Conservation (phyloP, 2,329 filamentous ascomycete species). For the Calonectria hawksworthii region DNA sequence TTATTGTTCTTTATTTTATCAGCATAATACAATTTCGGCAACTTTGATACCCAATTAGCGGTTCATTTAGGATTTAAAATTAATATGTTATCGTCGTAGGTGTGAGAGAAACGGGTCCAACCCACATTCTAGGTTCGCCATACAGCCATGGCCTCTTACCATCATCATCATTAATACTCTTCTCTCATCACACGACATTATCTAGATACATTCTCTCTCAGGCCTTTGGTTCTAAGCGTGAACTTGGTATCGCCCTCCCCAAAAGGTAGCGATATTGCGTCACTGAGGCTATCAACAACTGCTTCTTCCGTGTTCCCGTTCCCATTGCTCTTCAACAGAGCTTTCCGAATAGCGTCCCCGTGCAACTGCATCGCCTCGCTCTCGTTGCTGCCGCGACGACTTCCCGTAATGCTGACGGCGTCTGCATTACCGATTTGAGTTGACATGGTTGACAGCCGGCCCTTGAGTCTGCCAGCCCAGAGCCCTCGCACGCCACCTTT, state of each 20-base stretch:
- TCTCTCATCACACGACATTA: constrained; percentile 12
- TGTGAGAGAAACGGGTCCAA: neutral
- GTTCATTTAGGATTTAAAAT: neutral
- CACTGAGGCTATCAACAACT: constrained; percentile 33
- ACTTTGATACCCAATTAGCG: constrained; percentile 1
- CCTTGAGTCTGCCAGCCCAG: constrained; percentile 63
- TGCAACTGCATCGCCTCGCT: constrained; percentile 57
- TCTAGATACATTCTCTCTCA: constrained; percentile 63
- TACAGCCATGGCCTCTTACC: neutral
- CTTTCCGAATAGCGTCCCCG: constrained; percentile 58
- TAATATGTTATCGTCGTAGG: neutral
- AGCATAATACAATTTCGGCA: constrained; percentile 9
- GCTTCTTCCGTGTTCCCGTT: constrained; percentile 33
- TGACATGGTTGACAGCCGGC: constrained; percentile 50
- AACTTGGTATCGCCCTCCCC: constrained; percentile 61
- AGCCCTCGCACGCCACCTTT: constrained; percentile 72
- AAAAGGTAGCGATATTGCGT: constrained; percentile 59
- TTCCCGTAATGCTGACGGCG: constrained; percentile 54
- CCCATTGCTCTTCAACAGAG: constrained; percentile 47
- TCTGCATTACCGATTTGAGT: constrained; percentile 51
- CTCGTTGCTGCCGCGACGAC: constrained; percentile 59
- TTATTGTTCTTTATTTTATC: neutral
- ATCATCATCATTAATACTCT: neutral
- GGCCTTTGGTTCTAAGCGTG: constrained; percentile 68
- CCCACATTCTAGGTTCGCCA: neutral